These are phyloP conservation scores for Musa beccarii DNA, from an alignment of 176 grass and related monocot genomes.

Conservation along the genomic window DNA sequence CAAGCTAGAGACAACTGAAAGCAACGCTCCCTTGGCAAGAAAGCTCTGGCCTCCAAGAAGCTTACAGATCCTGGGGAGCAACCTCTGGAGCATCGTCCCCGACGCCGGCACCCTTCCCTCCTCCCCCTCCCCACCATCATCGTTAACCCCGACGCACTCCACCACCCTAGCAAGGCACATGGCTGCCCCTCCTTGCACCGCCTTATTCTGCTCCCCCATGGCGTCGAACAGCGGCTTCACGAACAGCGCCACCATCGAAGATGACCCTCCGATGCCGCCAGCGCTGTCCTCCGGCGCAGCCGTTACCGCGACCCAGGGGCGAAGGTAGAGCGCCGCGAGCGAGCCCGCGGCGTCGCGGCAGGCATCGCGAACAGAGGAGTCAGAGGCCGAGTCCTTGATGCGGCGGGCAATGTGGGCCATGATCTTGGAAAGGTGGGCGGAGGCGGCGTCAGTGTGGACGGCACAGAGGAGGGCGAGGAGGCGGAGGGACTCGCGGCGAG, in stretches of 20 bases:
- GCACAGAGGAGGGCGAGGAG: constrained; percentile 67
- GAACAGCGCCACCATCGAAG: constrained; percentile 44
- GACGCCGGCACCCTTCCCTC: background rate
- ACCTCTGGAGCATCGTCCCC: constrained; percentile 47
- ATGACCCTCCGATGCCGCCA: constrained; percentile 20
- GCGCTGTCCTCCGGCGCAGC: background rate
- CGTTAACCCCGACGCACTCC: constrained; percentile 45
- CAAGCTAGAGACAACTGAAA: constrained; percentile 64
- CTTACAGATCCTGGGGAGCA: constrained; percentile 72
- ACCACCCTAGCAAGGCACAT: constrained; percentile 74
- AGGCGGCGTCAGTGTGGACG: constrained; percentile 45
- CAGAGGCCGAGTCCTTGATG: constrained; percentile 81
- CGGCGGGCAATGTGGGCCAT: constrained; percentile 59
- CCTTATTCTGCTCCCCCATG: constrained; percentile 88
- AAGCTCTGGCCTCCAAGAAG: constrained; percentile 64
- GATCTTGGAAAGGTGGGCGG: constrained; percentile 69
- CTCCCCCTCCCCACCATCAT: constrained; percentile 8
- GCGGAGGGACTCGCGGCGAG: constrained; percentile 58
- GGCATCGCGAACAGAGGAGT: constrained; percentile 79
- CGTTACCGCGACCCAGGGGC: constrained; percentile 21
- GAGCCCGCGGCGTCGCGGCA: constrained; percentile 63
- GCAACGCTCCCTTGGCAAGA: constrained; percentile 71
- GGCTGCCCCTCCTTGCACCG: constrained; percentile 71
- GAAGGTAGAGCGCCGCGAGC: constrained; percentile 66
- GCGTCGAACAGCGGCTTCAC: constrained; percentile 85